Evolutionary conservation across 1,284 basidiomycete species (phyloP).

Genomic region (Ustilago loliicola): DNA sequence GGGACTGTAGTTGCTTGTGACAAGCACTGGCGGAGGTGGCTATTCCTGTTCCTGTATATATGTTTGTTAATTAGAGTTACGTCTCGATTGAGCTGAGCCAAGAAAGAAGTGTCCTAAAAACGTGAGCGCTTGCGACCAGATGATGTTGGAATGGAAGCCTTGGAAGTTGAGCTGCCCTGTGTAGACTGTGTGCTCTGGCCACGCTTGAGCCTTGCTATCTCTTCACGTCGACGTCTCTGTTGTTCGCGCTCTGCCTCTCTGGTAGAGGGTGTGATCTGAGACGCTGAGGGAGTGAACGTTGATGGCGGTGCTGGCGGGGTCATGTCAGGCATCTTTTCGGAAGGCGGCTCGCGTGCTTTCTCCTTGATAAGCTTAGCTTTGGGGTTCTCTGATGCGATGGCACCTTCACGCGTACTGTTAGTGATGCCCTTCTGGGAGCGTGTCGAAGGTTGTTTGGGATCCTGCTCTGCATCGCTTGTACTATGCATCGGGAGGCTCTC

Average conservation of each 20-base stretch:
- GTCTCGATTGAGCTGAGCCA: no score
- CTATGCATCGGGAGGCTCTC: slow-evolving; percentile 14
- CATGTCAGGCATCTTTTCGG: neutral
- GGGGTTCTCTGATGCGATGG: no score
- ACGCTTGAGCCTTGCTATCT: slow-evolving; percentile 36
- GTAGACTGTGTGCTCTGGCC: neutral
- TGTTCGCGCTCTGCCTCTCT: slow-evolving; percentile 15
- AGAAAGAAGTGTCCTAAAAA: slow-evolving; percentile 12
- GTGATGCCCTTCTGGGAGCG: neutral
- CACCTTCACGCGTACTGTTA: neutral
- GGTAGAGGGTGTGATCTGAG: slow-evolving; percentile 12
- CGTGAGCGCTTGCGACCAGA: slow-evolving; percentile 31
- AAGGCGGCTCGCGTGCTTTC: neutral
- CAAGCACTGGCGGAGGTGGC: no score
- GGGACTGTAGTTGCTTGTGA: no score
- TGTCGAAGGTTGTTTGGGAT: neutral
- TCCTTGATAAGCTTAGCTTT: no score
- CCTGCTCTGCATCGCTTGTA: neutral
- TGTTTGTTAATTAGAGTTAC: no score
- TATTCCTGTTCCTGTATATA: no score
- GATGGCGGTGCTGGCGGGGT: slow-evolving; percentile 7
- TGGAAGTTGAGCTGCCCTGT: neutral
- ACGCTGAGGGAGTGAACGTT: neutral
- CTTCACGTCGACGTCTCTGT: slow-evolving; percentile 29
- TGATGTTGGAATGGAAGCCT: neutral